Conservation (phyloP, 2,329 filamentous ascomycete genomes). For the Fusarium multiceps region DNA sequence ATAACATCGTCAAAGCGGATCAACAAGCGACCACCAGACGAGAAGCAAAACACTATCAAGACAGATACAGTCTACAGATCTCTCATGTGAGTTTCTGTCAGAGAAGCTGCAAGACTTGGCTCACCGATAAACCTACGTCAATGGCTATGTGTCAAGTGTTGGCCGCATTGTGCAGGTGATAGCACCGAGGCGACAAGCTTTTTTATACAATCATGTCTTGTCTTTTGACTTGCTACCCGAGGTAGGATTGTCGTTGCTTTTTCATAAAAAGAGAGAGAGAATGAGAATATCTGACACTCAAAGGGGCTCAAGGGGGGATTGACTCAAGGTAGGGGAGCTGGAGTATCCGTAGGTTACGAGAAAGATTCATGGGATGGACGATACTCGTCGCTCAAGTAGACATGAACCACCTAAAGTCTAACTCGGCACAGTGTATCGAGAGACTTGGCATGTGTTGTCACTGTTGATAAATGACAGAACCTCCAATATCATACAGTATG, state of each 20-base stretch:
- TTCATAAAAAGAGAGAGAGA: conserved; percentile 1
- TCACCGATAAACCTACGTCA: conserved; percentile 30
- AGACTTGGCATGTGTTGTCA: not conserved
- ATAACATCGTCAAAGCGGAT: conserved; percentile 8
- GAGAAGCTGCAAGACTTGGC: not conserved
- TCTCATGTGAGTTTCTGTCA: not conserved
- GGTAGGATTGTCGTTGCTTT: conserved; percentile 15
- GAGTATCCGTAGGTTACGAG: not conserved
- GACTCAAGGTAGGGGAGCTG: conserved; percentile 12
- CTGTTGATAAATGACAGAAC: not conserved
- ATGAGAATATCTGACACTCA: not conserved
- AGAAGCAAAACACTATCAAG: not conserved
- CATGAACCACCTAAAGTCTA: not conserved
- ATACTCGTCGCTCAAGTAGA: conserved; percentile 17
- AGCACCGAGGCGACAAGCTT: conserved; percentile 22
- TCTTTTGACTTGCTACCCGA: conserved; percentile 20
- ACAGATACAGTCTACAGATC: not conserved
- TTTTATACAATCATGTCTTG: conserved; percentile 8
- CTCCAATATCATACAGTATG: conserved; percentile 1
- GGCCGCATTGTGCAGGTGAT: conserved; percentile 28
- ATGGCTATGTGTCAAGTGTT: conserved; percentile 20
- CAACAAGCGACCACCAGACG: conserved; percentile 3
- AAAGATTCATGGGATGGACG: not conserved
- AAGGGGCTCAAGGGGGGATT: conserved; percentile 11
- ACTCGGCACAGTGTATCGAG: conserved; percentile 9